A percentile compares a stretch with the other conserved stretches of the same genome.
phyloP scores from a whole-genome alignment of 345 rosid genomes.

The Populus pruinosa region DNA sequence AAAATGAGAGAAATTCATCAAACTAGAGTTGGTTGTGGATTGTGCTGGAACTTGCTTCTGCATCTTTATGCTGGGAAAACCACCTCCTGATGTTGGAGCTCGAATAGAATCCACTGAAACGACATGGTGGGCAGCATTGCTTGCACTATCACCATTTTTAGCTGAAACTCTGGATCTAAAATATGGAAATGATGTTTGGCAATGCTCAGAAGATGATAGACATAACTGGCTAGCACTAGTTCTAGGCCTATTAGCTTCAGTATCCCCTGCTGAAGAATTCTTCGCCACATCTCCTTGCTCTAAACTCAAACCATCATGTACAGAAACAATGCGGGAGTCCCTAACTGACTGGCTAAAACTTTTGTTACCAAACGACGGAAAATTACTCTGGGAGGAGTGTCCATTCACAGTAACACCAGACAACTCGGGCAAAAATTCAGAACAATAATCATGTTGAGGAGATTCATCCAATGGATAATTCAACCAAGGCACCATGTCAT shows the following conservation, averaged over 20 bases:
- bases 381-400: conserved; percentile 36
- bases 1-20: conserved; percentile 63
- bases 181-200: conserved; percentile 35
- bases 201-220: conserved; percentile 31
- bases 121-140: conserved; percentile 17
- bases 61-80: conserved; percentile 28
- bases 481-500: conserved; percentile 70
- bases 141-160: conserved; percentile 21
- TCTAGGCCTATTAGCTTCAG: conserved; percentile 20
- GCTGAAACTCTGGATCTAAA: conserved; percentile 40
- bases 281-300: conserved; percentile 26
- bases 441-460: conserved; percentile 43
- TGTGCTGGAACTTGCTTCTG: conserved; percentile 42
- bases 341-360: conserved; percentile 25
- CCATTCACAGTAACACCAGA: conserved; percentile 53
- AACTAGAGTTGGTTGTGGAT: conserved; percentile 33
- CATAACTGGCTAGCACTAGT: conserved; percentile 26
- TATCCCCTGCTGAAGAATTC: conserved; percentile 22
- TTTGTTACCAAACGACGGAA: conserved; percentile 35
- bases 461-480: conserved; percentile 46
- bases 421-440: conserved; percentile 56
- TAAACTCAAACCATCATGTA: conserved; percentile 16
- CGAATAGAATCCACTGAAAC: conserved; percentile 22
- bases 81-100: conserved; percentile 14
- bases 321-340: conserved; percentile 23